Evolutionary conservation across 805 yeast species (phyloP).

Genomic region (Lipomyces spencermartinsiae): DNA sequence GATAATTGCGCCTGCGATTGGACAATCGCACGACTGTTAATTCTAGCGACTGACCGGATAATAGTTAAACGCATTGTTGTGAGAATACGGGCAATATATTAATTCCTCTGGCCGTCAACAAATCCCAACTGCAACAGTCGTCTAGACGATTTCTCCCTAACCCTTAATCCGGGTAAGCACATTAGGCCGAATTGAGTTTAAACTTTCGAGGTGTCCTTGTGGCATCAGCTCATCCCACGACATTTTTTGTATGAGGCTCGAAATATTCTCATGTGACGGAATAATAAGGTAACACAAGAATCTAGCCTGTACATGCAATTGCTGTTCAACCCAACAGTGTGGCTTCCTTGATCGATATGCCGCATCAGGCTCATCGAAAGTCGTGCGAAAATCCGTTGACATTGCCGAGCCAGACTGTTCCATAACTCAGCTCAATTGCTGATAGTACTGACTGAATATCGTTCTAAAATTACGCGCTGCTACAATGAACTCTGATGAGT

Average conservation of each 20-base stretch:
- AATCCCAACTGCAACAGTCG: too few species aligned
- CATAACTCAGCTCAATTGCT: not conserved
- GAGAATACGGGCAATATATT: not conserved
- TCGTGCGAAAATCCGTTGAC: not conserved
- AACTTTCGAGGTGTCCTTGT: not conserved
- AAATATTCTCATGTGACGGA: not conserved
- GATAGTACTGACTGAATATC: not conserved
- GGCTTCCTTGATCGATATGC: not conserved
- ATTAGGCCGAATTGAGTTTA: not conserved
- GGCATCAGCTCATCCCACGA: too few species aligned
- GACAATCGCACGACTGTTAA: conserved; percentile 1
- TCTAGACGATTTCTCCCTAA: too few species aligned
- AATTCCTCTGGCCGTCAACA: too few species aligned
- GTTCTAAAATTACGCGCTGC: not conserved
- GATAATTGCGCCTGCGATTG: not conserved
- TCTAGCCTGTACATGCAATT: not conserved
- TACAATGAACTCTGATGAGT: conserved; percentile 2
- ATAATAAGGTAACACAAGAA: too few species aligned
- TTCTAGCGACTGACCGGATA: conserved; percentile 7
- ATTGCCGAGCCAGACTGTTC: not conserved
- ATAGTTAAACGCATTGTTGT: conserved; percentile 4
- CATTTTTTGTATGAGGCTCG: not conserved
- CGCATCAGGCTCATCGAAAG: not conserved
- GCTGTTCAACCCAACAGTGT: not conserved
- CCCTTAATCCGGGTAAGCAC: too few species aligned